Evolutionary conservation across 352 stramenopile species (phyloP), one percentile per base, ranked within the genome.

Genomic region (Globisporangium emineosum): DNA sequence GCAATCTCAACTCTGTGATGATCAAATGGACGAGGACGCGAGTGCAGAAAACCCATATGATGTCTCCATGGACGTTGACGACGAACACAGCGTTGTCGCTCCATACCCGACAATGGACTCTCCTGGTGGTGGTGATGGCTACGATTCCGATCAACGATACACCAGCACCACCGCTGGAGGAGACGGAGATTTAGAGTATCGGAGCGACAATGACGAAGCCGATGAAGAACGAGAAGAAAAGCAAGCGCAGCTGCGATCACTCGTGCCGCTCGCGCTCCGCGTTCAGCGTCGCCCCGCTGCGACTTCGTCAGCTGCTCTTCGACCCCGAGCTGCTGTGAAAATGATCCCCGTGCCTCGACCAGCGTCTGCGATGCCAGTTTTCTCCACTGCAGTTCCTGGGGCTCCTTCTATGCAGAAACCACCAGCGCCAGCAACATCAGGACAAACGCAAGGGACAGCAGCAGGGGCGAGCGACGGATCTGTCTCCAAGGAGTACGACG

Each of bases 241-340:
- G 51, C 78, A 72, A 37, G 69, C 66, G 27, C 71, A 77, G 30
- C 61, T 91, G 47, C 76, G 80, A 0, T 85, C 82, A 33, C 76
- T 91, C 15, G 69, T 91, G 8, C 82, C 82, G 5, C 71, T 88
- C 5, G 73, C 82, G 2, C 60, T 91, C n/a, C 82, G 82, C 15
- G 70, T 87, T 3, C 82, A 88, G 43, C 78, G 79, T 37, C 72
- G 70, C 51, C 15, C 62, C 42, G n/a, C 69, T 43, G 33, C 32
- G 13, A 64, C 2, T 13, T 23, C 40, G 2, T 10, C 49, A 49
- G 23, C 32, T 49, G 42, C 47, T 13, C 21, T 51, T 8, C 63
- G 19, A 42, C 37, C 51, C 4, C 62, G 63, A 37, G 56, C 65
- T 3, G 49, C 61, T 29, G 49, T 58, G 60, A 65, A 52, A 40